Percentiles rank a stretch among this genome's conserved stretches.
phyloP scores from a whole-genome alignment of 1,139 yeast genomes.

The Taphrina wiesneri region DNA sequence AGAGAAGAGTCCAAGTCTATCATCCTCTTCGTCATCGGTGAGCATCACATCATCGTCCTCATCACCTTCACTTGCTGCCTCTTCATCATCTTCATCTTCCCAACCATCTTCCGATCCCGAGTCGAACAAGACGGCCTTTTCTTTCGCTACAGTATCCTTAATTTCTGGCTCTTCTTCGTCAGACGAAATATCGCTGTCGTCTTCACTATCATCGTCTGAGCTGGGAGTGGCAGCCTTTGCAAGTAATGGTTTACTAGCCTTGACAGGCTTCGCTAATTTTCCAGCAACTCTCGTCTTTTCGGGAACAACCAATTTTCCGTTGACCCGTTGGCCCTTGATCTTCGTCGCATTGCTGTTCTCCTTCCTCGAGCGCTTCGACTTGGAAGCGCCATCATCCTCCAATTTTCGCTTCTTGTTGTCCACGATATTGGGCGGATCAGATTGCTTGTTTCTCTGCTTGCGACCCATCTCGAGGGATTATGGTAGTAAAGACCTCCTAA shows the following conservation, averaged over 20 bases:
- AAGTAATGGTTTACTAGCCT: neutral
- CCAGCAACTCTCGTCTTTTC: conserved; percentile 33
- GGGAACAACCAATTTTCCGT: conserved; percentile 29
- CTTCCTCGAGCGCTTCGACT: conserved; percentile 24
- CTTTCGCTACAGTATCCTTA: neutral
- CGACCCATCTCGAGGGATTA: conserved; percentile 16
- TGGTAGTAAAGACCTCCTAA: no score
- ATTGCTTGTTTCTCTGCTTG: conserved; percentile 29
- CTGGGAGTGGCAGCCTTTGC: conserved; percentile 39
- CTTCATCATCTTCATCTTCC: conserved; percentile 30
- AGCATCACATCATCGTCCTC: conserved; percentile 24
- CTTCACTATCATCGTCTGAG: conserved; percentile 54
- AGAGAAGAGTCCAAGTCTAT: conserved; percentile 73
- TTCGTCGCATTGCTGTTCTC: conserved; percentile 23
- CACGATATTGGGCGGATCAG: conserved; percentile 27
- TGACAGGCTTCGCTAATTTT: conserved; percentile 9
- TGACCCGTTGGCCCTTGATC: conserved; percentile 30
- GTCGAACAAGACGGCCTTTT: conserved; percentile 30
- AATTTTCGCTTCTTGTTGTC: conserved; percentile 24
- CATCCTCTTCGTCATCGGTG: conserved; percentile 35
- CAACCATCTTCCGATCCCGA: conserved; percentile 33
- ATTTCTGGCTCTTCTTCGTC: conserved; percentile 38
- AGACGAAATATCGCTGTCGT: conserved; percentile 40
- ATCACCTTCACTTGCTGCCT: neutral
- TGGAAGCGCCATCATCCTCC: conserved; percentile 10